Base-by-base conservation (phyloP, 345 rosid genomes). In the Linum lewisii region DNA sequence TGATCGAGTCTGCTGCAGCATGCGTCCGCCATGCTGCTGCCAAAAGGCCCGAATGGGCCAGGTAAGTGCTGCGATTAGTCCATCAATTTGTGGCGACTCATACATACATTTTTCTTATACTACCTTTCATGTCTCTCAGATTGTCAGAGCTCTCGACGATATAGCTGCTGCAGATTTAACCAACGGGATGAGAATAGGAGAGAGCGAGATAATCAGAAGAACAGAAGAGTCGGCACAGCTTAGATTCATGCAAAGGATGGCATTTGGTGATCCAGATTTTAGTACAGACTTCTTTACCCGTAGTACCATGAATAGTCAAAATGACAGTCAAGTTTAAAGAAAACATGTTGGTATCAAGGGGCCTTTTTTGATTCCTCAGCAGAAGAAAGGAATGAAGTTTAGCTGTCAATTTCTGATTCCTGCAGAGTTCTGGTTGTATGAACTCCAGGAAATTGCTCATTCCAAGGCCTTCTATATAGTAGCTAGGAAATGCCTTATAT, bases 1-100 rank as follows among this genome's bases (percentile, higher is more conserved):
- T 92, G 97, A 78, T 88, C 24, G 91, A 82, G 81, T 93, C 86
- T 68, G 94, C 99, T 22, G 93, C 91, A 24, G 95, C 90, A 32
- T 88, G 96, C 73, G 82, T 92, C 64, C 82, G 96, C 54, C 98
- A 88, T 75, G 82, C 79, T 59, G 87, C 98, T 73, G 75, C 82
- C 58, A 92, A 82, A 75, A 85, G 98, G 71, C 98, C 57, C 75
- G 84, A 22, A 88, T 92, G 98, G 86, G 85, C 66, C 98, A 88
- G 86, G 98, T 92, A 78, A 58, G 61, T 0, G 64, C 34, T 8
- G 42, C 24, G 55, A 57, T 49, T 54, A 18, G 8, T 7, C 6
- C 2, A 44, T 21, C 16, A n/a, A 22, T 22, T 42, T 20, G 18
- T 23, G 24, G 53, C 56, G 25, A 24, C 14, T n/a, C n/a, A n/a